Percentiles rank a stretch among this genome's conserved stretches.
These are phyloP conservation scores for Mucuna pruriens DNA, from an alignment of 306 rosid species.

Conservation along the genomic window DNA sequence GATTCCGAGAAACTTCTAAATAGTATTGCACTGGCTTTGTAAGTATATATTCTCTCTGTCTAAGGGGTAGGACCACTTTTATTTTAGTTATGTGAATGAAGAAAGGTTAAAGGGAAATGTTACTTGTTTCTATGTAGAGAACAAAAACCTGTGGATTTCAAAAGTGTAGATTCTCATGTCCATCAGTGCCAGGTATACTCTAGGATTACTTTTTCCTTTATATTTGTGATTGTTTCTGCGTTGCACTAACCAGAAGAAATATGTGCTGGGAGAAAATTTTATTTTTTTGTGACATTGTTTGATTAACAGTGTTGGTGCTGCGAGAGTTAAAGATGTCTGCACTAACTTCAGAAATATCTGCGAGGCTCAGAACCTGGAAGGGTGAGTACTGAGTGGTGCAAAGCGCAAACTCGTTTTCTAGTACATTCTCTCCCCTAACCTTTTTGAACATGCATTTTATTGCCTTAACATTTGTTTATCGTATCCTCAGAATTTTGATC, in stretches of 20 bases:
- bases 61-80: not conserved
- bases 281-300: conserved; percentile 12
- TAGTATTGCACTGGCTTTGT: conserved; percentile 60
- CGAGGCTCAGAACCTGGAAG: conserved; percentile 63
- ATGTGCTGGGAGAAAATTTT: not conserved
- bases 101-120: not conserved
- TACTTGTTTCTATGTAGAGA: conserved; percentile 45
- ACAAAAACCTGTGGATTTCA: conserved; percentile 57
- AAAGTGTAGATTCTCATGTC: conserved; percentile 62
- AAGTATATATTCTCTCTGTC: conserved; percentile 23
- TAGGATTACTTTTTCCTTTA: not conserved
- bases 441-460: not conserved
- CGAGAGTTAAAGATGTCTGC: conserved; percentile 59
- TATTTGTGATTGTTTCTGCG: not conserved
- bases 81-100: not conserved
- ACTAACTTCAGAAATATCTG: conserved; percentile 53
- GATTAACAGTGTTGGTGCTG: conserved; percentile 66
- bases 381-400: conserved; percentile 70
- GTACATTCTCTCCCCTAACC: not conserved
- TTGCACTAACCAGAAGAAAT: not conserved
- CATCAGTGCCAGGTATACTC: conserved; percentile 71
- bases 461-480: not conserved
- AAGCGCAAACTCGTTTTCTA: not conserved
- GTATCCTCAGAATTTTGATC: not conserved
- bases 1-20: conserved; percentile 64